Conservation (phyloP, 2,329 filamentous ascomycete species). For the Cladosporium colombiae region DNA sequence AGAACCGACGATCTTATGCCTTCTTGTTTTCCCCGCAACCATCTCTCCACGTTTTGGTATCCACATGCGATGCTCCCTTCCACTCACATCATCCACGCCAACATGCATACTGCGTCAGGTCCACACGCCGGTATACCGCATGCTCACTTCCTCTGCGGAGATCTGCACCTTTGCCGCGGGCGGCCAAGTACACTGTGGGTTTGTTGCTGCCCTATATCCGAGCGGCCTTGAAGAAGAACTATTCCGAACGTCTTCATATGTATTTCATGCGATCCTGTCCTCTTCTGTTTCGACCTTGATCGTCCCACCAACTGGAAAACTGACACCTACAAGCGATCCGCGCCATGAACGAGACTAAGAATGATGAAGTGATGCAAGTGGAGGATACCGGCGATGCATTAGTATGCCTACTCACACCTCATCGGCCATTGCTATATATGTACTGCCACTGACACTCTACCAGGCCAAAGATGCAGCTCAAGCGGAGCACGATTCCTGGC, state of each 20-base stretch:
- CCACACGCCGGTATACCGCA: conserved; percentile 3
- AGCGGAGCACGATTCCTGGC: conserved; percentile 17
- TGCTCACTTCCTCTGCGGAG: not conserved
- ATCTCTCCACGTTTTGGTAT: conserved; percentile 10
- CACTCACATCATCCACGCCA: conserved; percentile 5
- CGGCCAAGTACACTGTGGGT: not conserved
- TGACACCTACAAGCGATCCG: not conserved
- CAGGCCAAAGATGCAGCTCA: conserved; percentile 12
- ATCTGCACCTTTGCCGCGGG: not conserved
- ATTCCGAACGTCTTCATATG: not conserved
- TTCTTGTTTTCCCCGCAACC: conserved; percentile 17
- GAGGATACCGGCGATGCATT: conserved; percentile 13
- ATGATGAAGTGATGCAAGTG: conserved; percentile 9
- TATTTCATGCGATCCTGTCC: not conserved
- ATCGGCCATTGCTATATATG: not conserved
- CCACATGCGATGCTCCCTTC: conserved; percentile 7
- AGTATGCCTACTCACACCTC: not conserved
- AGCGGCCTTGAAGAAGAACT: not conserved
- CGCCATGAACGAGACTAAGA: conserved; percentile 8
- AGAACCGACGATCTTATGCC: conserved; percentile 7
- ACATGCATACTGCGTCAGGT: not conserved
- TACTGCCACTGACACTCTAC: not conserved
- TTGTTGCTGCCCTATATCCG: conserved; percentile 8
- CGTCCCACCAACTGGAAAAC: not conserved
- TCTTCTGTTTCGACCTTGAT: not conserved